phyloP scores from a whole-genome alignment of 1,139 yeast species.

The Kodamaea plutei region DNA sequence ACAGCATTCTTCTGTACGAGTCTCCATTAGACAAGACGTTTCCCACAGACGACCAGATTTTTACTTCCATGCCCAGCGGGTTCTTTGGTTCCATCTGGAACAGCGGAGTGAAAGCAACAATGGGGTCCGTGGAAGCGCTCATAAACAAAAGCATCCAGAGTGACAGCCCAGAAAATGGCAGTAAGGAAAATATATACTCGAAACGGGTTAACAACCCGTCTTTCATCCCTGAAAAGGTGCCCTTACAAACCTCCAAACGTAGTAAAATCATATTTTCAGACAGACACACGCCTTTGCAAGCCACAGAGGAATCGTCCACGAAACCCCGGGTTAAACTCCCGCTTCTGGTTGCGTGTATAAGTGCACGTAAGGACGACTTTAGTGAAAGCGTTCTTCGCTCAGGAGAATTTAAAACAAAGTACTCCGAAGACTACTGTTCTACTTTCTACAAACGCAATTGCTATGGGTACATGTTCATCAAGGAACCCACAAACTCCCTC shows the following conservation, averaged over 20 bases:
- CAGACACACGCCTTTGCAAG: slow-evolving; percentile 2
- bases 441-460: slow-evolving; percentile 34
- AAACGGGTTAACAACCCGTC: slow-evolving; percentile 21
- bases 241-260: background rate
- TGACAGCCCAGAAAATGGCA: slow-evolving; percentile 3
- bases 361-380: slow-evolving; percentile 3
- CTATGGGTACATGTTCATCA: slow-evolving; percentile 37
- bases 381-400: slow-evolving; percentile 1
- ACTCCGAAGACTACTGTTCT: slow-evolving; percentile 26
- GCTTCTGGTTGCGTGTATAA: background rate
- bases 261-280: slow-evolving; percentile 4
- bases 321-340: slow-evolving; percentile 3
- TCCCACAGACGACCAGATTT: too few relatives aligned
- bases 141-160: slow-evolving; percentile 6
- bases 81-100: too few relatives aligned
- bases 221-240: slow-evolving; percentile 18
- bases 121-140: slow-evolving; percentile 9
- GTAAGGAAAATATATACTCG: slow-evolving; percentile 19
- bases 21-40: background rate
- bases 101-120: slow-evolving; percentile 7
- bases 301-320: background rate
- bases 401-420: slow-evolving; percentile 10
- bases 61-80: too few relatives aligned
- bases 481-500: slow-evolving; percentile 29
- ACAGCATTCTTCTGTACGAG: background rate